A percentile compares a stretch with the other conserved stretches of the same genome.
Conservation (phyloP, 257 asterid genomes). For the Ilex asprella region DNA sequence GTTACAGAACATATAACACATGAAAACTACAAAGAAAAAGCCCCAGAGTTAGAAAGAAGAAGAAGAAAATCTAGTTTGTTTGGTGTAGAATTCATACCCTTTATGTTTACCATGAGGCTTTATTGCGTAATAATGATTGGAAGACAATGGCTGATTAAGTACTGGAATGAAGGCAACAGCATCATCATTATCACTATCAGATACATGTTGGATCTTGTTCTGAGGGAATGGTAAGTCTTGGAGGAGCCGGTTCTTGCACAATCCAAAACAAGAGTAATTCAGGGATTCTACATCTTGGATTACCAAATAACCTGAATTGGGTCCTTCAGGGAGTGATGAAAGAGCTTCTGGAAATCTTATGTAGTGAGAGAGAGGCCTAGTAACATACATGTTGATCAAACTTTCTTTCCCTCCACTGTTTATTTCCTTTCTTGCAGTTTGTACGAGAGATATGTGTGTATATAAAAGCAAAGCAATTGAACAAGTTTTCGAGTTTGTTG, state of each 20-base stretch:
- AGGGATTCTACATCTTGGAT: slow-evolving; percentile 58
- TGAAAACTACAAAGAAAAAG: too few species aligned
- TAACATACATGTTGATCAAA: slow-evolving; percentile 34
- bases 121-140: slow-evolving; percentile 52
- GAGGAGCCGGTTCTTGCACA: slow-evolving; percentile 31
- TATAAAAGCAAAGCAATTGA: too few species aligned
- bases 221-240: slow-evolving; percentile 53
- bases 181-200: background rate
- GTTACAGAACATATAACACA: too few species aligned
- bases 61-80: slow-evolving; percentile 1
- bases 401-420: too few species aligned
- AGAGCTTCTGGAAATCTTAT: slow-evolving; percentile 25
- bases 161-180: slow-evolving; percentile 37
- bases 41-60: too few species aligned
- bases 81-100: slow-evolving; percentile 22
- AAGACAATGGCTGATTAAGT: slow-evolving; percentile 40
- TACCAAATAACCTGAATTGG: slow-evolving; percentile 55
- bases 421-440: too few species aligned
- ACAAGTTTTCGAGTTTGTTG: too few species aligned
- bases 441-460: too few species aligned
- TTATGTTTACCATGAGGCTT: slow-evolving; percentile 35
- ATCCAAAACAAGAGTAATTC: slow-evolving; percentile 47
- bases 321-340: slow-evolving; percentile 37
- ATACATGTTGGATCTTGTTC: slow-evolving; percentile 16
- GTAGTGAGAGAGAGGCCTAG: slow-evolving; percentile 52